These are phyloP conservation scores for Penicillium sp. DNA, from an alignment of 2,329 filamentous ascomycete species.

Conservation along the genomic window DNA sequence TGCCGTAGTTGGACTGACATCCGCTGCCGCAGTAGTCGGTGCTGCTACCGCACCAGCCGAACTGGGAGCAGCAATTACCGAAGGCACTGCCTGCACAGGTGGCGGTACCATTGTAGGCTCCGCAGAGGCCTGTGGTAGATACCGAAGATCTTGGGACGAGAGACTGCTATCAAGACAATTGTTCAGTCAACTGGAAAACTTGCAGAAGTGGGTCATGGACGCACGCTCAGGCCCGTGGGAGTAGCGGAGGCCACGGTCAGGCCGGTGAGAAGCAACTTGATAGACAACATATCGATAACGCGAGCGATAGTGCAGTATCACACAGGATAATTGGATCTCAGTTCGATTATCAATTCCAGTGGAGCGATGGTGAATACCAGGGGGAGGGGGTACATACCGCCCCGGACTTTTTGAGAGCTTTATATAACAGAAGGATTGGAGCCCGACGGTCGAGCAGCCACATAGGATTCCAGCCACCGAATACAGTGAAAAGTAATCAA, in stretches of 20 bases:
- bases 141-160: constrained; percentile 3
- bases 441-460: background rate
- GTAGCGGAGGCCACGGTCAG: constrained; percentile 5
- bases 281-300: background rate
- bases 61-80: constrained; percentile 17
- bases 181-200: background rate
- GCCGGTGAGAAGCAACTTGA: background rate
- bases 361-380: background rate
- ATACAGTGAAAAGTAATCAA: no score
- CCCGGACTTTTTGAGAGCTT: background rate
- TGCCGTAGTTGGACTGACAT: constrained; percentile 21
- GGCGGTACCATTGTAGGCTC: constrained; percentile 13
- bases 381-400: background rate
- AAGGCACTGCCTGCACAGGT: constrained; percentile 13
- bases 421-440: background rate
- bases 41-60: constrained; percentile 18
- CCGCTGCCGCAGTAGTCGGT: constrained; percentile 21
- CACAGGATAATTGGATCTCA: background rate
- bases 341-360: background rate
- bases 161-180: background rate
- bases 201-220: constrained; percentile 1
- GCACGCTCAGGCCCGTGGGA: constrained; percentile 6
- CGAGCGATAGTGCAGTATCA: background rate
- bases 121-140: constrained; percentile 10
- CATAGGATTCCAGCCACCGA: background rate